Evolutionary conservation across 2,329 filamentous ascomycete genomes (phyloP).

Genomic region (Colletotrichum falcatum): DNA sequence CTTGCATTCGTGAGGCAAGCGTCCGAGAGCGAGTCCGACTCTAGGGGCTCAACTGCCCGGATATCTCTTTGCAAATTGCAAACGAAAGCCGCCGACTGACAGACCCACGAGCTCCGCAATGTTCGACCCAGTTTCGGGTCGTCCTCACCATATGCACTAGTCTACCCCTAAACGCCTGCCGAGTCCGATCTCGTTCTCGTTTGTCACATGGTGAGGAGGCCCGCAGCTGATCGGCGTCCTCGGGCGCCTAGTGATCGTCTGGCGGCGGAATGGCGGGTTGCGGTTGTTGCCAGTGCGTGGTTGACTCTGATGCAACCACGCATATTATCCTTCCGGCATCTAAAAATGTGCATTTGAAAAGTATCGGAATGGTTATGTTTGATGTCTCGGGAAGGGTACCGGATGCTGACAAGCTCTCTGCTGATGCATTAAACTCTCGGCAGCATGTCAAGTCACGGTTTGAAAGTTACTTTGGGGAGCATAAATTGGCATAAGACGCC

Average conservation of each 20-base stretch:
- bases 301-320: conserved; percentile 65
- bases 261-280: conserved; percentile 64
- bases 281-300: conserved; percentile 72
- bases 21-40: conserved; percentile 5
- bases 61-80: no score
- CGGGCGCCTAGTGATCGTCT: conserved; percentile 70
- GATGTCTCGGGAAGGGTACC: background rate
- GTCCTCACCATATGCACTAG: background rate
- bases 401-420: background rate
- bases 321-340: background rate
- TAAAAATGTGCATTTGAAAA: background rate
- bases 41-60: background rate
- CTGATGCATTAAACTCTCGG: conserved; percentile 5
- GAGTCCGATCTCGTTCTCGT: conserved; percentile 3
- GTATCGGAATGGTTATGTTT: background rate
- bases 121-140: conserved; percentile 2
- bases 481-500: background rate
- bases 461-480: background rate
- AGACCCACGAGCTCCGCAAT: conserved; percentile 6
- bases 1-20: background rate
- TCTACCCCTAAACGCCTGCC: background rate
- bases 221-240: conserved; percentile 70
- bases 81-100: background rate
- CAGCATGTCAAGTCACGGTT: background rate
- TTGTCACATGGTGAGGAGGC: conserved; percentile 60